These are phyloP conservation scores for Canavalia ensiformis DNA, from an alignment of 306 rosid species.

Conservation along the genomic window DNA sequence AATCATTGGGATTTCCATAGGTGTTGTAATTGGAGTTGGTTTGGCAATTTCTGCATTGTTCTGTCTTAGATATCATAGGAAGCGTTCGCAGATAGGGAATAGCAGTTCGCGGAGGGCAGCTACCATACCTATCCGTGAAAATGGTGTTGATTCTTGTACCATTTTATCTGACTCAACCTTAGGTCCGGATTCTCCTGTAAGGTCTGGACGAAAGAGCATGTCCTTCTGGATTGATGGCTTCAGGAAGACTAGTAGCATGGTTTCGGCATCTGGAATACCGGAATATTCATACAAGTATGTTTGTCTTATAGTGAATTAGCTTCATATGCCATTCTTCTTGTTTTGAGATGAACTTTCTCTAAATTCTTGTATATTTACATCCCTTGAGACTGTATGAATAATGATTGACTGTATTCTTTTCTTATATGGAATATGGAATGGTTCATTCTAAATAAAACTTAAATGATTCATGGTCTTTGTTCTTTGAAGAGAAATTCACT, in stretches of 20 bases:
- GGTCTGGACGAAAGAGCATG: conserved; percentile 69
- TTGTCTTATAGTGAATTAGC: conserved; percentile 35
- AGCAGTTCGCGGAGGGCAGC: conserved; percentile 95
- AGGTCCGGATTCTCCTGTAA: conserved; percentile 95
- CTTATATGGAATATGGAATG: conserved; percentile 17
- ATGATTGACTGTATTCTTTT: background rate
- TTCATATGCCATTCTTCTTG: conserved; percentile 18
- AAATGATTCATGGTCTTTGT: background rate
- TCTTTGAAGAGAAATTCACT: conserved; percentile 27
- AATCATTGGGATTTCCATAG: conserved; percentile 91
- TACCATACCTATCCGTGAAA: conserved; percentile 83
- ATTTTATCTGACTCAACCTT: conserved; percentile 87
- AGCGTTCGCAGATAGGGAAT: conserved; percentile 90
- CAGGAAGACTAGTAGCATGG: conserved; percentile 69
- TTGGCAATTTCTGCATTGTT: conserved; percentile 85
- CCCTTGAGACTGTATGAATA: background rate
- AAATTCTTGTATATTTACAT: conserved; percentile 6
- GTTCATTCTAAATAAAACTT: background rate
- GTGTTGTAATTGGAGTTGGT: conserved; percentile 88
- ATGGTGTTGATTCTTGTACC: conserved; percentile 85
- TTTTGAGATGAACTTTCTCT: conserved; percentile 32
- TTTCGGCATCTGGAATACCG: conserved; percentile 91
- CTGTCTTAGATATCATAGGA: conserved; percentile 84
- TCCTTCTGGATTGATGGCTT: conserved; percentile 89
- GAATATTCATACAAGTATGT: conserved; percentile 94